Evolutionary conservation across 306 rosid species (phyloP).

Genomic region (Medicago lupulina): DNA sequence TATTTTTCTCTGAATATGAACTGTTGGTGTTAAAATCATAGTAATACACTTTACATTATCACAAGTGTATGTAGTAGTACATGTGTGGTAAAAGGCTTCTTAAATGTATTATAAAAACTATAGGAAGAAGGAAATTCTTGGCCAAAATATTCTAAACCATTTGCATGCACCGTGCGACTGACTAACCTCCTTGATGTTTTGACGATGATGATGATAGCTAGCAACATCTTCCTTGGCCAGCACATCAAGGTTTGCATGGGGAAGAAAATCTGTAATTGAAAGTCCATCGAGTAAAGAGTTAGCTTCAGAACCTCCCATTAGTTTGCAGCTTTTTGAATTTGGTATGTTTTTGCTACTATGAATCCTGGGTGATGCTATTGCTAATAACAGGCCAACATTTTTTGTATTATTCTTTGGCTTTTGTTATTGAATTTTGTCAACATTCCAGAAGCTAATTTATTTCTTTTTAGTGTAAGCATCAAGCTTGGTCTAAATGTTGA

Average conservation of each 20-base stretch:
- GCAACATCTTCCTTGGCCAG: conserved; percentile 79
- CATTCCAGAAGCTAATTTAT: conserved; percentile 30
- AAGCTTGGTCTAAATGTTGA: conserved; percentile 16
- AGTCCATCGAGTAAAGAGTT: conserved; percentile 44
- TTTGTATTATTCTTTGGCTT: conserved; percentile 1
- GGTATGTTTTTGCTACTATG: conserved; percentile 56
- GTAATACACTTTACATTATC: too few species aligned
- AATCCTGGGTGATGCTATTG: conserved; percentile 32
- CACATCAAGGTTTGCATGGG: conserved; percentile 90
- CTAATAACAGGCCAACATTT: conserved; percentile 10
- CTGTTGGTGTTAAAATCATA: too few species aligned
- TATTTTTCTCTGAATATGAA: neutral
- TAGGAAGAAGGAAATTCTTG: conserved; percentile 4
- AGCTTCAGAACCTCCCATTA: conserved; percentile 55
- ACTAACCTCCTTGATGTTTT: conserved; percentile 36
- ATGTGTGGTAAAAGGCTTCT: conserved; percentile 3
- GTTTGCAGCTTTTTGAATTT: conserved; percentile 87
- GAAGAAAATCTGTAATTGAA: conserved; percentile 57
- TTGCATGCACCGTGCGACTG: conserved; percentile 33
- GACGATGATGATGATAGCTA: conserved; percentile 49
- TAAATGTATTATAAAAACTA: neutral
- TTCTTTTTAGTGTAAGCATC: neutral
- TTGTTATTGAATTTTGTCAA: conserved; percentile 22
- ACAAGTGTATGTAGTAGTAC: too few species aligned
- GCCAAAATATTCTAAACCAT: conserved; percentile 11